phyloP scores from a whole-genome alignment of 108 stramenopile genomes.

The Skeletonema grethae region DNA sequence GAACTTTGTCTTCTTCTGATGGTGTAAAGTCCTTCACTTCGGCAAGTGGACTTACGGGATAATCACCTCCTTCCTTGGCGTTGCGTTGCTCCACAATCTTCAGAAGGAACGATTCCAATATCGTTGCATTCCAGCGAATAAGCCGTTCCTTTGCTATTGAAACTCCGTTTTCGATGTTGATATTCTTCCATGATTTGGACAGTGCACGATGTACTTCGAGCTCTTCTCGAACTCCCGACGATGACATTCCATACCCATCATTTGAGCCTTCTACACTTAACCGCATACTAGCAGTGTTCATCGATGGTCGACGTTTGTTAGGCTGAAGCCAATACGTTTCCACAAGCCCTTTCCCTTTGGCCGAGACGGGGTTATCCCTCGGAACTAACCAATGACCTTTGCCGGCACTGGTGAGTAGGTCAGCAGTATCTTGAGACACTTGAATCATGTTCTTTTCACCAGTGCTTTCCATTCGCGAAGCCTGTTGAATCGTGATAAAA shows the following conservation, averaged over 20 bases:
- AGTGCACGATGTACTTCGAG: conserved; percentile 3
- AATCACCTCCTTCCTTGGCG: neutral
- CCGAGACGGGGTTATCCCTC: conserved; percentile 40
- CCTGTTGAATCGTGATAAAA: conserved; percentile 9
- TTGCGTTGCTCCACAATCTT: conserved; percentile 8
- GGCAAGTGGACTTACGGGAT: neutral
- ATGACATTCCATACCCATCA: neutral
- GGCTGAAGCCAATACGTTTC: conserved; percentile 56
- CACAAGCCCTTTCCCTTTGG: conserved; percentile 54
- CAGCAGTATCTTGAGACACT: conserved; percentile 48
- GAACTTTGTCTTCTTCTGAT: neutral
- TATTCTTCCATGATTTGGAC: conserved; percentile 6
- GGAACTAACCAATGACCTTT: conserved; percentile 37
- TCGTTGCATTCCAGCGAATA: conserved; percentile 15
- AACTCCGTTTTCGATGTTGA: conserved; percentile 7
- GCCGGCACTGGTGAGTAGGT: conserved; percentile 38
- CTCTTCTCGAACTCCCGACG: neutral
- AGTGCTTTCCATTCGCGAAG: conserved; percentile 58
- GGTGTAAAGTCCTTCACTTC: neutral
- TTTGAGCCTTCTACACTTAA: neutral
- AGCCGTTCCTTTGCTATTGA: conserved; percentile 32
- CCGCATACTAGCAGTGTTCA: neutral
- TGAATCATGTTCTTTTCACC: conserved; percentile 46
- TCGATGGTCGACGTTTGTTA: neutral
- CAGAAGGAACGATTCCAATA: conserved; percentile 9